Base-by-base conservation (phyloP, 2,329 filamentous ascomycete species). In the Xylariaceae sp. region DNA sequence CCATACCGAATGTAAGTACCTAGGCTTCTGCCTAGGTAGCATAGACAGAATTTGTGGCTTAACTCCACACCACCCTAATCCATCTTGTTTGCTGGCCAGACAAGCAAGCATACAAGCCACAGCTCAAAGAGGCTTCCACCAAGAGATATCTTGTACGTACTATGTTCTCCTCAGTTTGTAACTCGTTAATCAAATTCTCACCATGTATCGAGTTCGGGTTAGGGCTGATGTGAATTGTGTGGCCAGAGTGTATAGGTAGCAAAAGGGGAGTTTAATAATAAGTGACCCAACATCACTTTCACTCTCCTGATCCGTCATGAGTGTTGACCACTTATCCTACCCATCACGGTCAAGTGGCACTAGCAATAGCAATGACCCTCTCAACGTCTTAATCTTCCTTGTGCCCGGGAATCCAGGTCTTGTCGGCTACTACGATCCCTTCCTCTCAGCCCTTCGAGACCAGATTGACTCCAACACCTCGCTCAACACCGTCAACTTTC, bases 391-490 rank as follows among this genome's bases (percentile, higher is more conserved):
- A 46, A 76, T 93, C 64, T 92, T 86, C 76, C 88, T 91, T 73
- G 80, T 94, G 36, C 84, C 88, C 24, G 90, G 90, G 17, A 94
- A 94, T 63, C 90, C 90, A 4, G 90, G 90, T 4, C 78, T 92
- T 16, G 82, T 92, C 47, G 83, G 82, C 53, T 94, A 90, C 79
- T 94, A 94, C 73, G 76, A 75, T 55, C 79, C 83, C 33, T 94
- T 92, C 72, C 78, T 92, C 9, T 76, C 76, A 0, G 76, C 80
- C 12, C 75, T 92, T 2, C 78, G 85, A 41, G 70, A 73, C 0
- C 73, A 85, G 11, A 74, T 91, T 11, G 76, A 82, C 61, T 72
- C 72, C 21, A 73, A 71, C 5, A 17, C 56, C 19, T 61, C 53
- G 36, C 54, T 60, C 33, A 41, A 44, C 54, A 58, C 41, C 68